Base-by-base conservation (phyloP, 1,284 basidiomycete species). In the Sanguinoderma infundibulare region DNA sequence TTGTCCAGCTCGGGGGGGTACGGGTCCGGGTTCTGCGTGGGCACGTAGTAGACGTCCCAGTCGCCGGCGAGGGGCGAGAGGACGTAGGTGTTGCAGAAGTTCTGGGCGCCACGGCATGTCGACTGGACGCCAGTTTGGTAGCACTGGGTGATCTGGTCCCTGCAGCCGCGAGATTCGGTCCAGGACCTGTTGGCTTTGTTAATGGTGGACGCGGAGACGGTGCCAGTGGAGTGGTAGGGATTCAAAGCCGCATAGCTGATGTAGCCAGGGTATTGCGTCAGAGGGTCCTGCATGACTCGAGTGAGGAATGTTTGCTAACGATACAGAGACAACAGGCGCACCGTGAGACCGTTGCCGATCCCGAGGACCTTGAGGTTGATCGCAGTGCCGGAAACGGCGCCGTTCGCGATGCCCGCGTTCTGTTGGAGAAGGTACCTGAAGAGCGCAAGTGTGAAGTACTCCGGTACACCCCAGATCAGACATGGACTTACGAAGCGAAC, bases 351-450 rank as follows among this genome's bases (percentile, higher is more conserved):
- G 69, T 87, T 81, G 12, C 87, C 88, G 42, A 90, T 79, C 34
- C 85, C 85, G n/a, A 90, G 79, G 22, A 83, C 80, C 69, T 87
- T 82, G n/a, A 90, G 78, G 69, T 89, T 87, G 55, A 90, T 79
- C 14, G 74, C 75, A 4, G 80, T 63, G 2, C 85, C 86, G 6
- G 73, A 69, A 14, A 84, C 70, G 6, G 76, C 77, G 22, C 82
- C 79, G 17, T 78, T 73, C 10, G 77, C 75, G 61, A 89, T 87
- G 8, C 80, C 83, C 17, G 77, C 75, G 67, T 90, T 91, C 70
- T 90, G 86, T 26, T 79, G 72, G 24, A 86, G 76, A 77, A 91
- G 84, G 67, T 86, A 77, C 3, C 83, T 84, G 42, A 44, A 53
- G 15, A 53, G 36, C 24, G 34, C 32, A 34, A 46, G n/a, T n/a